Conservation (phyloP, 2,329 filamentous ascomycete species). For the Tolypocladium sp. region DNA sequence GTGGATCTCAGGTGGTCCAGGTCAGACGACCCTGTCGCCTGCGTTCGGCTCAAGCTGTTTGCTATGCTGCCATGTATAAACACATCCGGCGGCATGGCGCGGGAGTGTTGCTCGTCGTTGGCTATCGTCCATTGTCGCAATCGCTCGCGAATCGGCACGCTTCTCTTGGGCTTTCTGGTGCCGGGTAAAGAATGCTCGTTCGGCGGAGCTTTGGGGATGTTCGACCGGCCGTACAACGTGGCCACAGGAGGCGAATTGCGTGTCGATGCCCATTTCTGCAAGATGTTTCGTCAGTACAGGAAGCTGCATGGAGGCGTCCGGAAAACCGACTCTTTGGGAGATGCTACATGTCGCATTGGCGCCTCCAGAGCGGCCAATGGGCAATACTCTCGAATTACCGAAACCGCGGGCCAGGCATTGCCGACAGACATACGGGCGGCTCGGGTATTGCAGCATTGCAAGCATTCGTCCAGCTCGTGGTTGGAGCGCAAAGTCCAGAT, state of each 20-base stretch:
- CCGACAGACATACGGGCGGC: constrained; percentile 22
- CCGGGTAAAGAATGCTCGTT: neutral
- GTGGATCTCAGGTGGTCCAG: constrained; percentile 17
- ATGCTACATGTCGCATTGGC: neutral
- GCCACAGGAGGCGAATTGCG: neutral
- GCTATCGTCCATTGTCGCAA: constrained; percentile 31
- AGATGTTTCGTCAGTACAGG: neutral
- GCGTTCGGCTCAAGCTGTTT: constrained; percentile 22
- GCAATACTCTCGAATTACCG: neutral
- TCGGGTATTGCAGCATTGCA: constrained; percentile 20
- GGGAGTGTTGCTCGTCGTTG: constrained; percentile 17
- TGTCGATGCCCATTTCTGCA: constrained; percentile 9
- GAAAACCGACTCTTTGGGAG: neutral
- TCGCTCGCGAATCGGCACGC: constrained; percentile 26
- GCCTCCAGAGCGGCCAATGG: neutral
- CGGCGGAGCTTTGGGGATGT: neutral
- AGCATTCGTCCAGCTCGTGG: neutral
- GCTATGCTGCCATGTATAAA: constrained; percentile 15
- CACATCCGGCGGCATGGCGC: constrained; percentile 13
- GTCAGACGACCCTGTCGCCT: constrained; percentile 22
- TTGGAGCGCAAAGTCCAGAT: neutral
- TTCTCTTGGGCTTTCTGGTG: neutral
- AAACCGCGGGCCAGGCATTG: constrained; percentile 15
- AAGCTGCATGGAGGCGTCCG: too few relatives aligned
- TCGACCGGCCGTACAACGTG: constrained; percentile 1